Evolutionary conservation across 345 rosid genomes (phyloP), one percentile per base, ranked within the genome.

Genomic region (Arabis hirsuta): DNA sequence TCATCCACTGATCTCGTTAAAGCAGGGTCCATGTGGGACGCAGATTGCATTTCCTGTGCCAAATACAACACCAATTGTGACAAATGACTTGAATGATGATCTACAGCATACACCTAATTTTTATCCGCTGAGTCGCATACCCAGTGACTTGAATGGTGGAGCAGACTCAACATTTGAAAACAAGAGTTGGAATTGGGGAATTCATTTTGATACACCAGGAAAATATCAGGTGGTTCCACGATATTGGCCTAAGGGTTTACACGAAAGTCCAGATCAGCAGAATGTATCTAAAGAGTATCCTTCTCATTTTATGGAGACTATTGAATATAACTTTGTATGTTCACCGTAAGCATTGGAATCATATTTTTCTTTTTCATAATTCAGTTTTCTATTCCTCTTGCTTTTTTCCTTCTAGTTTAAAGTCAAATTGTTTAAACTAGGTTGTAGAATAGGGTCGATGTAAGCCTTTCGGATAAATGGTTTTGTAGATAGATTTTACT

Each of bases 221-320:
- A 87, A 83, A 51, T 82, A 65, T 82, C 98, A 84, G 65, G 71
- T 86, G 62, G 84, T 88, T 83, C 88, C 96, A 68, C 89, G 90
- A 7, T 91, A 88, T 82, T 85, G 85, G 89, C 98, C 99, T 34
- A 86, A 87, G 82, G 84, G 86, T 81, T 83, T 90, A 39, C 3
- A 69, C 48, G 41, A 47, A 19, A 83, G 83, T 79, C 90, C 83
- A 79, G 90, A 83, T 81, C 87, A 81, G 66, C 96, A 81, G 38
- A 86, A 84, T 73, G 82, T 80, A 48, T 79, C 96, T 57, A 91
- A 83, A 71, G 90, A 88, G 99, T 95, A 95, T 95, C 99, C 94
- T 90, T 76, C 26, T 81, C 84, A 56, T 50, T 67, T 67, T 65
- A 7, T 47, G 41, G 60, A 45, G 67, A 20, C 68, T 74, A 48